Percentiles rank a stretch among this genome's conserved stretches.
phyloP scores from a whole-genome alignment of 768 basidiomycete species.

The Mycena olivaceomarginata region DNA sequence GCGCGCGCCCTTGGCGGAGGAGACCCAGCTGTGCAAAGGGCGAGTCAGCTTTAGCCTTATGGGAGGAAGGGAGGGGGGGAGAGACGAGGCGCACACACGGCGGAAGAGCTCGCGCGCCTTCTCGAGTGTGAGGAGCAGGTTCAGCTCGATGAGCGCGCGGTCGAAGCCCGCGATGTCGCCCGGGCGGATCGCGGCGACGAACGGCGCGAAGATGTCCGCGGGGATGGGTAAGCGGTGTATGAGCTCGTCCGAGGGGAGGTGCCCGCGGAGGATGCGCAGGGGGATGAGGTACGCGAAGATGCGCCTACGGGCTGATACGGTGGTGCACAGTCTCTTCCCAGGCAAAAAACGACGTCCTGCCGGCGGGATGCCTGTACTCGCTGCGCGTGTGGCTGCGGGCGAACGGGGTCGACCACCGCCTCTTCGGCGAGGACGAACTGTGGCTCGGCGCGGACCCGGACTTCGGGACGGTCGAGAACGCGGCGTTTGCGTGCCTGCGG shows the following conservation, averaged over 20 bases:
- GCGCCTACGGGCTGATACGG: slow-evolving; percentile 69
- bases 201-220: too few species aligned
- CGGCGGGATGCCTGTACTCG: slow-evolving; percentile 71
- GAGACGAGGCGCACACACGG: slow-evolving; percentile 73
- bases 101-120: slow-evolving; percentile 92
- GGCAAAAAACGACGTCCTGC: slow-evolving; percentile 72
- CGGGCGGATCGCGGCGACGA: too few species aligned
- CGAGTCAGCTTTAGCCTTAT: slow-evolving; percentile 12
- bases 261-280: slow-evolving; percentile 90
- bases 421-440: slow-evolving; percentile 79
- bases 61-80: slow-evolving; percentile 10
- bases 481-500: slow-evolving; percentile 72
- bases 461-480: slow-evolving; percentile 74
- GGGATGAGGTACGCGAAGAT: slow-evolving; percentile 95
- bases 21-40: slow-evolving; percentile 81
- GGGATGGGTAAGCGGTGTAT: slow-evolving; percentile 52
- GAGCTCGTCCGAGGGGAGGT: slow-evolving; percentile 85
- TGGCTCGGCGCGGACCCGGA: slow-evolving; percentile 83
- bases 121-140: slow-evolving; percentile 78
- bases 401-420: slow-evolving; percentile 74
- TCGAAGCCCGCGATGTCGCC: too few species aligned
- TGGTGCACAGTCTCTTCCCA: slow-evolving; percentile 70
- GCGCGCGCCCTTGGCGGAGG: slow-evolving; percentile 81
- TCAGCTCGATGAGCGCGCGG: too few species aligned
- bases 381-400: slow-evolving; percentile 80